A percentile compares a stretch with the other conserved stretches of the same genome.
Evolutionary conservation across 2,329 filamentous ascomycete genomes (phyloP).

Genomic region (Polytolypa hystricis): DNA sequence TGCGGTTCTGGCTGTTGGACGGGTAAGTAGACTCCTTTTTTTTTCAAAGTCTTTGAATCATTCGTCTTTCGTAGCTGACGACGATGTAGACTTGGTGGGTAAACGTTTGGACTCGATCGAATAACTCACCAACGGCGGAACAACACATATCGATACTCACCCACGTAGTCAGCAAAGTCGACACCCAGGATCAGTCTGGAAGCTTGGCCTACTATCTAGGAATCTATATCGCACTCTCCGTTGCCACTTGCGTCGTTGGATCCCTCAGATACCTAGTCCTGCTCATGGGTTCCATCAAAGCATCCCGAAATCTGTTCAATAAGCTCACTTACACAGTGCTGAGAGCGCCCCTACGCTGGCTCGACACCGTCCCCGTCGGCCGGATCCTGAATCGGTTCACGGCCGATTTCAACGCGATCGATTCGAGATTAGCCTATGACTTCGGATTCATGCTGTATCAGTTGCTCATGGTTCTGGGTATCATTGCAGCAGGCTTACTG

Average conservation of each 20-base stretch:
- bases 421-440: conserved; percentile 54
- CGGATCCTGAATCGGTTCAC: conserved; percentile 70
- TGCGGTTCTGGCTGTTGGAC: conserved; percentile 43
- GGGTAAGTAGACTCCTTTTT: conserved; percentile 24
- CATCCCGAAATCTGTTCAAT: conserved; percentile 58
- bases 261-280: conserved; percentile 53
- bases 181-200: neutral
- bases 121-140: conserved; percentile 10
- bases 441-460: conserved; percentile 50
- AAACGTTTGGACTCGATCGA: conserved; percentile 34
- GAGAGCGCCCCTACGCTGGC: conserved; percentile 63
- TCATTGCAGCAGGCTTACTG: conserved; percentile 55
- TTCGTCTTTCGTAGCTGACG: neutral
- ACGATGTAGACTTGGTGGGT: conserved; percentile 36
- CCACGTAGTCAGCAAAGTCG: conserved; percentile 5
- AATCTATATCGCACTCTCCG: conserved; percentile 54
- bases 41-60: neutral
- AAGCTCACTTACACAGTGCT: conserved; percentile 56
- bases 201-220: conserved; percentile 53
- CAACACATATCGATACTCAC: conserved; percentile 9
- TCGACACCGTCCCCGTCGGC: conserved; percentile 68
- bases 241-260: conserved; percentile 46
- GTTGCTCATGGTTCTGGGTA: conserved; percentile 51
- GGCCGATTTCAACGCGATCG: conserved; percentile 63
- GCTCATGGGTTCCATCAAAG: conserved; percentile 54